Base-by-base conservation (phyloP, 768 basidiomycete species). In the Auricularia heimuer region DNA sequence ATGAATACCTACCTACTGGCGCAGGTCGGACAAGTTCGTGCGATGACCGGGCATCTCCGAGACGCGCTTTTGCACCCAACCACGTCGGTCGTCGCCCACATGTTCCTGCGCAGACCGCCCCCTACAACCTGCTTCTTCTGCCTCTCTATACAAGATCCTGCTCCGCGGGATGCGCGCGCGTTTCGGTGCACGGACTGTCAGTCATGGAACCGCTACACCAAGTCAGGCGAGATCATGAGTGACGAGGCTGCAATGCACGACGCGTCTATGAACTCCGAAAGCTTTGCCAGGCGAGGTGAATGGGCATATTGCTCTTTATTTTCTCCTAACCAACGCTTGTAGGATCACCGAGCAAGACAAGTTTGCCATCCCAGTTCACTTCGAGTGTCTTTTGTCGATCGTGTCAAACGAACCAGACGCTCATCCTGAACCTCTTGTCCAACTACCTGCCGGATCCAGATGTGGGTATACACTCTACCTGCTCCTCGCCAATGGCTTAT, bases 351-450 rank as follows among this genome's bases (percentile, higher is more conserved):
- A 84, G 83, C 69, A 89, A 83, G 70, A 84, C 90, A 72, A 82
- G 84, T 29, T 75, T 93, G 33, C 89, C 86, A 1, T 82, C 84
- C 24, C 72, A 79, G 64, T 88, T 87, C 65, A 69, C 68, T 64
- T 29, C 67, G 10, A 77, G 82, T 54, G 80, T 78, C 34, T 95
- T 96, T 77, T 98, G 94, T 75, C 86, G 89, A 69, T 85, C 84
- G 6, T 97, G 95, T 73, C 87, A 89, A 69, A 90, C 92, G n/a
- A 98, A 98, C 75, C 94, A 97, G 71, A 88, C 86, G 78, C 82
- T 98, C 45, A 78, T 93, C 63, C 78, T 90, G 67, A 92, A 94
- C 74, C 83, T 98, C 64, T 77, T 98, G 37, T 90, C 94, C 16
- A 94, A 90, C 70, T 98, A 95, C 74, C 82, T 96, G 0, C 94